phyloP scores from a whole-genome alignment of 2,329 filamentous ascomycete genomes.

The Penicillium psychrosexuale region DNA sequence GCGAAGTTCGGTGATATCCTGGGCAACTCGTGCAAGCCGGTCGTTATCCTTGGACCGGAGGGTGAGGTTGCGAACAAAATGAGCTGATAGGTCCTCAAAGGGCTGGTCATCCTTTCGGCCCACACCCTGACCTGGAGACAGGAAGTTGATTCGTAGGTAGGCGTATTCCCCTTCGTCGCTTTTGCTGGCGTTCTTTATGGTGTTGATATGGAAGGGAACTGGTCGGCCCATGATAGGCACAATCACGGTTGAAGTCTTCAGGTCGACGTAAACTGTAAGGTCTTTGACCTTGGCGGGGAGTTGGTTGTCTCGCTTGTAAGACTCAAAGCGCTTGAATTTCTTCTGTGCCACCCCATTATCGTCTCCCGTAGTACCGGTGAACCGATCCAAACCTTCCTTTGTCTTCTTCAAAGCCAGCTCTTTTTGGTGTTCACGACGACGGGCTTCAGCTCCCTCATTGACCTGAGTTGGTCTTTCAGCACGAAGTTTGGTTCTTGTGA shows the following conservation, averaged over 20 bases:
- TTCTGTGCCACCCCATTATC: conserved; percentile 91
- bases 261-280: conserved; percentile 83
- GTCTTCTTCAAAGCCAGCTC: conserved; percentile 85
- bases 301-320: conserved; percentile 96
- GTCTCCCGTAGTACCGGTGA: conserved; percentile 77
- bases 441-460: conserved; percentile 85
- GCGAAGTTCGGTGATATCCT: conserved; percentile 93
- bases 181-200: conserved; percentile 98
- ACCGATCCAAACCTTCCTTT: conserved; percentile 78
- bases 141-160: conserved; percentile 92
- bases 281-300: conserved; percentile 80
- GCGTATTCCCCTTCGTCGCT: conserved; percentile 93
- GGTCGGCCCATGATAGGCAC: conserved; percentile 96
- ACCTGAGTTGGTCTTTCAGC: conserved; percentile 85
- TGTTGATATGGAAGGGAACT: conserved; percentile 95
- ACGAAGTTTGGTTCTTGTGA: conserved; percentile 87
- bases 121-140: conserved; percentile 95
- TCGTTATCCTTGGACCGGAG: conserved; percentile 88
- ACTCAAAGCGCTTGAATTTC: conserved; percentile 98
- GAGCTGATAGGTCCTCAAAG: conserved; percentile 91
- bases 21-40: conserved; percentile 84
- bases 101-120: conserved; percentile 96
- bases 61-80: conserved; percentile 93
- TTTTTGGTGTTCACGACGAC: conserved; percentile 86
- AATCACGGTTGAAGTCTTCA: conserved; percentile 84